phyloP scores from a whole-genome alignment of 169 alveolate species.

The Eimeria acervulina region DNA sequence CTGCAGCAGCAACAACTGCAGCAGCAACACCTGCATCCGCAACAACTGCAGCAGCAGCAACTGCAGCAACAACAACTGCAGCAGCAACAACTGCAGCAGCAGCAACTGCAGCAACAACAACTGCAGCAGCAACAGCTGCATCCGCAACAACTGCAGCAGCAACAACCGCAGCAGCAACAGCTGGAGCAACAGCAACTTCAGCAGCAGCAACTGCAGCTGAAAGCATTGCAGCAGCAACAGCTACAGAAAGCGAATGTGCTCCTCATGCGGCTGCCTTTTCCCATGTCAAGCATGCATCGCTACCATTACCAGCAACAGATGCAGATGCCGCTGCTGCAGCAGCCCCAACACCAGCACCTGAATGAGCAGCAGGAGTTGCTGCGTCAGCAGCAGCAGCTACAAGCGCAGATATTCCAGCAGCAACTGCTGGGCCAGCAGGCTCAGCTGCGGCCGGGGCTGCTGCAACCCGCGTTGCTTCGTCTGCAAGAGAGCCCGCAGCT shows the following conservation, averaged over 20 bases:
- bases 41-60: neutral
- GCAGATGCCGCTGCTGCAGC: too few relatives aligned
- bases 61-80: neutral
- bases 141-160: too few relatives aligned
- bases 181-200: too few relatives aligned
- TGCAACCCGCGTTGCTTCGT: too few relatives aligned
- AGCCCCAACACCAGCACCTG: too few relatives aligned
- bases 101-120: neutral
- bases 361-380: neutral
- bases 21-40: too few relatives aligned
- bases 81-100: constrained; percentile 8
- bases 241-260: neutral
- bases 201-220: too few relatives aligned
- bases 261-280: neutral
- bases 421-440: neutral
- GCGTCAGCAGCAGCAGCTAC: constrained; percentile 11
- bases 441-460: neutral
- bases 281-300: neutral
- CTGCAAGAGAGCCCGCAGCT: too few relatives aligned
- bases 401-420: too few relatives aligned
- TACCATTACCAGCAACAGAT: too few relatives aligned
- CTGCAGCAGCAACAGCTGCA: neutral
- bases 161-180: too few relatives aligned
- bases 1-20: neutral
- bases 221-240: neutral